phyloP scores from a whole-genome alignment of 352 stramenopile genomes.

The Pythium biforme region DNA sequence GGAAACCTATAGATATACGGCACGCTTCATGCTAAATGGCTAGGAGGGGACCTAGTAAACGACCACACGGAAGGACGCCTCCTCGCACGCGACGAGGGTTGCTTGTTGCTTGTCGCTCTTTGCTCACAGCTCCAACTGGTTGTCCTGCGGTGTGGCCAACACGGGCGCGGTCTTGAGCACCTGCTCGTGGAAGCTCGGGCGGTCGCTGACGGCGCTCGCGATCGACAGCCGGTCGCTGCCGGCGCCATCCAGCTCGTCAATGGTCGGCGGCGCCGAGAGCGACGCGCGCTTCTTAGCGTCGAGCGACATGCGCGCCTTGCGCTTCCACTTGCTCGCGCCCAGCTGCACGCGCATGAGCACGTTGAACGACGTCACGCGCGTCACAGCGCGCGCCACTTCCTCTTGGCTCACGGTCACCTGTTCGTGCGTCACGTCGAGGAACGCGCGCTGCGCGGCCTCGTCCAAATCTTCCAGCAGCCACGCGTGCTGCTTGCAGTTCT shows the following conservation, averaged over 20 bases:
- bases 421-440: conserved; percentile 50
- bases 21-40: neutral
- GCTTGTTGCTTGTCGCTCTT: neutral
- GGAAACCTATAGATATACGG: neutral
- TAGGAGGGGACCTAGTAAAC: too few species aligned
- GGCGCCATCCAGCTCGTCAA: conserved; percentile 16
- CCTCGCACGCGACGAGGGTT: neutral
- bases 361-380: conserved; percentile 68
- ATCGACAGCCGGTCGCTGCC: conserved; percentile 10
- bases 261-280: conserved; percentile 12
- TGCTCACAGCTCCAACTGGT: conserved; percentile 27
- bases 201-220: conserved; percentile 16
- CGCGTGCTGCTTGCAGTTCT: conserved; percentile 63
- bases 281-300: conserved; percentile 31
- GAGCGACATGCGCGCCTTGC: conserved; percentile 62
- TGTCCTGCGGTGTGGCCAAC: conserved; percentile 3
- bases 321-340: conserved; percentile 74
- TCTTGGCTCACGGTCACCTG: conserved; percentile 55
- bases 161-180: neutral
- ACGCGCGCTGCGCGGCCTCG: conserved; percentile 35
- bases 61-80: neutral
- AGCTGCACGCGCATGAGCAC: conserved; percentile 79
- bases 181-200: conserved; percentile 13
- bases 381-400: conserved; percentile 69
- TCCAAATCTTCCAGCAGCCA: conserved; percentile 67